Conservation (phyloP, 257 asterid genomes). For the Penstemon eatonii region DNA sequence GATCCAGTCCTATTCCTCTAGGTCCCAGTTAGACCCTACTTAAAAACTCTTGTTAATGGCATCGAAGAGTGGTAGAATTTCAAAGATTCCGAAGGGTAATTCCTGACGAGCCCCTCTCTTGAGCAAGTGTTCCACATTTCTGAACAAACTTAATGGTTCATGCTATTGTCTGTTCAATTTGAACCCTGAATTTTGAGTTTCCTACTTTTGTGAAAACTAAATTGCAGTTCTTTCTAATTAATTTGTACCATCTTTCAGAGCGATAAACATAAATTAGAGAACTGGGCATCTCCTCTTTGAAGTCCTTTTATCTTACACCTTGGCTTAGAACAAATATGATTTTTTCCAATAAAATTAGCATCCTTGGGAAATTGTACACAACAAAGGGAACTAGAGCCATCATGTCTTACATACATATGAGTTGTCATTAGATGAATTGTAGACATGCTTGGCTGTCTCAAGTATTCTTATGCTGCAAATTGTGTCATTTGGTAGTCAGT, state of each 20-base stretch:
- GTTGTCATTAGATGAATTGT: background rate
- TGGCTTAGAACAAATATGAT: background rate
- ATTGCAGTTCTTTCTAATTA: no score
- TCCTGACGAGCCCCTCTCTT: constrained; percentile 1
- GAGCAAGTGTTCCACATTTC: constrained; percentile 1
- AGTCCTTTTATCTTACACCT: background rate
- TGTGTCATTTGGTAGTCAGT: background rate
- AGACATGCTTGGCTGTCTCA: background rate
- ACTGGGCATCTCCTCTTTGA: constrained; percentile 3
- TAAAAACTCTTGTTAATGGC: constrained; percentile 8
- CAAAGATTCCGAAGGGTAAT: constrained; percentile 5
- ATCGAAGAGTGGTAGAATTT: background rate
- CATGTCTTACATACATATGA: background rate
- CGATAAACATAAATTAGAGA: constrained; percentile 11
- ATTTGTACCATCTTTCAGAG: background rate
- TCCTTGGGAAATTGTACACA: background rate
- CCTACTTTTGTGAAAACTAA: no score
- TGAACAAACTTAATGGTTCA: background rate
- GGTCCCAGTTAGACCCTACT: constrained; percentile 1
- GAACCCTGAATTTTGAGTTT: background rate
- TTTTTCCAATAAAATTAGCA: background rate
- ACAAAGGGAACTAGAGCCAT: background rate
- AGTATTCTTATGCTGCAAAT: background rate
- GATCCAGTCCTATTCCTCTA: background rate
- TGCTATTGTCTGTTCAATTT: background rate